A percentile compares a stretch with the other conserved stretches of the same genome.
phyloP scores from a whole-genome alignment of 148 eudicot genomes.

The Vaccinium corymbosum region DNA sequence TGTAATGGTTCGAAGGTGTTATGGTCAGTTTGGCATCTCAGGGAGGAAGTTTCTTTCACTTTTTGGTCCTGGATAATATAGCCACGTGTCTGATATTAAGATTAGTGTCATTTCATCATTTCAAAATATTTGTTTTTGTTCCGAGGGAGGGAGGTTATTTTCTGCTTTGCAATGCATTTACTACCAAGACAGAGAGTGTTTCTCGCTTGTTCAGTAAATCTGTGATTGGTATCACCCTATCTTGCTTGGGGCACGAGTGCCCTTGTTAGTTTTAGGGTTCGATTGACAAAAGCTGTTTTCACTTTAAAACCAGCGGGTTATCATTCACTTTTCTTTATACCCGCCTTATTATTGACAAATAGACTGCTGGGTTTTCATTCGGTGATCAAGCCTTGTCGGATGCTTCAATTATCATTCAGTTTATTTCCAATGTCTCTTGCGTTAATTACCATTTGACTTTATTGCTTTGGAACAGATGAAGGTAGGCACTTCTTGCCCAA shows the following conservation, averaged over 20 bases:
- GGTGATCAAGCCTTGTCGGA: neutral
- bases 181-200: neutral
- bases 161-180: neutral
- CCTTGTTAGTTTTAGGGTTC: neutral
- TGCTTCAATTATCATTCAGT: neutral
- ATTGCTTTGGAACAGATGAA: constrained; percentile 28
- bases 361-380: neutral
- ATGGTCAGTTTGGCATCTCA: neutral
- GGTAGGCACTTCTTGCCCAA: constrained; percentile 38
- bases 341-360: neutral
- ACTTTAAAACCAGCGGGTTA: neutral
- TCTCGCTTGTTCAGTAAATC: neutral
- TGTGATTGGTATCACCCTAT: neutral
- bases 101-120: neutral
- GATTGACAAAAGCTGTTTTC: neutral
- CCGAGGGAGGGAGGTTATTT: neutral
- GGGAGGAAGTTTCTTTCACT: neutral
- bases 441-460: neutral
- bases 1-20: neutral
- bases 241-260: neutral
- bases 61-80: neutral
- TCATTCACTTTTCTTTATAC: neutral
- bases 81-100: neutral
- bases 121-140: neutral
- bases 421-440: neutral